Percentiles rank a stretch among this genome's conserved stretches.
Evolutionary conservation across 2,329 filamentous ascomycete genomes (phyloP).

Genomic region (Colletotrichum melonis): DNA sequence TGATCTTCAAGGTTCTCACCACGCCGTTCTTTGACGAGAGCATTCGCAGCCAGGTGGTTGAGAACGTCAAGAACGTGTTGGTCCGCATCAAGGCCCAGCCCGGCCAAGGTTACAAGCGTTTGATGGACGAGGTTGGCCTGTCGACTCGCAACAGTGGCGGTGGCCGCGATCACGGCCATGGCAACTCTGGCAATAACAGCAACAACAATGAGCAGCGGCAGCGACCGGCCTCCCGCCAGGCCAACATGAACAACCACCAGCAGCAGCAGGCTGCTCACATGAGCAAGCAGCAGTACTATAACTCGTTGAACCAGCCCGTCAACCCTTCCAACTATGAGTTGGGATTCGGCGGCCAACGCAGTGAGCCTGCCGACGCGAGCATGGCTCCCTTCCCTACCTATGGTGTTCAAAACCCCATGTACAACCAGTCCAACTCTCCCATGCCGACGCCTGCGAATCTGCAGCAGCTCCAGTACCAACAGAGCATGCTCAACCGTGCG

Average conservation of each 20-base stretch:
- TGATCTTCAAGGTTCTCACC: slow-evolving; percentile 98
- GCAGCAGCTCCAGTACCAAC: slow-evolving; percentile 70
- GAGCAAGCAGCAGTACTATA: slow-evolving; percentile 58
- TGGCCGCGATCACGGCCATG: slow-evolving; percentile 56
- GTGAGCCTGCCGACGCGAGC: slow-evolving; percentile 63
- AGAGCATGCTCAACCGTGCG: slow-evolving; percentile 65
- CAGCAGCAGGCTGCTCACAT: slow-evolving; percentile 54
- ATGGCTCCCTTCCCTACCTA: slow-evolving; percentile 63
- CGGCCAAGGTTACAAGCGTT: slow-evolving; percentile 94
- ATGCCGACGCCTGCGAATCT: slow-evolving; percentile 60
- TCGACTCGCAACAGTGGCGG: slow-evolving; percentile 70
- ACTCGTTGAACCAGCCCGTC: slow-evolving; percentile 56
- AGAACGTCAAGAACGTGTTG: slow-evolving; percentile 91
- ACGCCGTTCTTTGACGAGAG: slow-evolving; percentile 97
- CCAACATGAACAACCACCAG: slow-evolving; percentile 56
- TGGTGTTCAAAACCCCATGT: slow-evolving; percentile 64
- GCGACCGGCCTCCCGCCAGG: slow-evolving; percentile 67
- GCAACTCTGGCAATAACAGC: slow-evolving; percentile 21
- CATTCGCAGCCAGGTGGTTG: slow-evolving; percentile 87
- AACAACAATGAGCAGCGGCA: slow-evolving; percentile 62
- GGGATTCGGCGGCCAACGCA: slow-evolving; percentile 61
- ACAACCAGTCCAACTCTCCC: slow-evolving; percentile 56
- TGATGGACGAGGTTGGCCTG: slow-evolving; percentile 98
- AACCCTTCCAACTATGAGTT: slow-evolving; percentile 61
- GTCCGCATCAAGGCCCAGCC: slow-evolving; percentile 92